phyloP scores from a whole-genome alignment of 2,329 filamentous ascomycete species.

The Myriangium duriaei region DNA sequence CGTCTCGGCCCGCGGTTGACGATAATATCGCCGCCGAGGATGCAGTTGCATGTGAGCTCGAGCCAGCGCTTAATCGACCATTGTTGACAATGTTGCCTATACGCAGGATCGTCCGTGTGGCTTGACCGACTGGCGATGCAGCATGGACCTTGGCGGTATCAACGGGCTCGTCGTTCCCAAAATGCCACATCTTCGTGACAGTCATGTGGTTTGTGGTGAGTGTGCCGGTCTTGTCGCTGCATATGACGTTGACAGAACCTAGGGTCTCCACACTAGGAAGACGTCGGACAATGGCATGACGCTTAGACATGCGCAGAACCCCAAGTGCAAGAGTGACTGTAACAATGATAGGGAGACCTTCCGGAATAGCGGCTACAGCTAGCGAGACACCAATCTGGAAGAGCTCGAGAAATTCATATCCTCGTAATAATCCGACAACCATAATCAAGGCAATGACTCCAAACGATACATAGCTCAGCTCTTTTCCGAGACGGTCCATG shows the following conservation, averaged over 20 bases:
- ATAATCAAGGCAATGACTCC: slow-evolving; percentile 89
- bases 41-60: slow-evolving; percentile 49
- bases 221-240: slow-evolving; percentile 96
- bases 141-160: slow-evolving; percentile 44
- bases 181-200: slow-evolving; percentile 91
- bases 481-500: slow-evolving; percentile 94
- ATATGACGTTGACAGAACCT: slow-evolving; percentile 98
- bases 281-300: slow-evolving; percentile 87
- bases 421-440: slow-evolving; percentile 77
- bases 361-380: slow-evolving; percentile 89
- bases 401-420: slow-evolving; percentile 80
- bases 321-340: slow-evolving; percentile 91
- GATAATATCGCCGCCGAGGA: slow-evolving; percentile 71
- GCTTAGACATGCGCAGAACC: slow-evolving; percentile 88
- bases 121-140: slow-evolving; percentile 50
- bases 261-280: slow-evolving; percentile 96
- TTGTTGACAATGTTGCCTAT: slow-evolving; percentile 98
- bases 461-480: slow-evolving; percentile 94
- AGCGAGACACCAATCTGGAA: slow-evolving; percentile 96
- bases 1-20: slow-evolving; percentile 55
- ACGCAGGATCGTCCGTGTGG: slow-evolving; percentile 67
- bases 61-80: slow-evolving; percentile 61
- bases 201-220: slow-evolving; percentile 98
- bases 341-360: slow-evolving; percentile 94
- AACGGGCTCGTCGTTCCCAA: slow-evolving; percentile 49